Base-by-base conservation (phyloP, 2,329 filamentous ascomycete genomes). In the Apiospora malaysiana region DNA sequence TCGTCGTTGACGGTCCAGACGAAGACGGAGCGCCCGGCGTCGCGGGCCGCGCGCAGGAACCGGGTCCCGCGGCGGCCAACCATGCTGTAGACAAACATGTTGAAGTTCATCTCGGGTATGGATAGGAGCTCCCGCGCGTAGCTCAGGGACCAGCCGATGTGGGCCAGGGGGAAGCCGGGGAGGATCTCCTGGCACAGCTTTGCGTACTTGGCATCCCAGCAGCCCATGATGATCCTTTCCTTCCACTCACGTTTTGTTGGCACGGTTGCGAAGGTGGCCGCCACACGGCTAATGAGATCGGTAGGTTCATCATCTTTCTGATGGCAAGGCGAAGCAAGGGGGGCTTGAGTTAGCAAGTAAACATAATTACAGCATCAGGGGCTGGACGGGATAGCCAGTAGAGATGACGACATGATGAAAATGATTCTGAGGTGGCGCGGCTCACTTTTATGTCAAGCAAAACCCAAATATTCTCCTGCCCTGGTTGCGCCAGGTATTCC, bases 1-100 rank as follows among this genome's bases (percentile, higher is more conserved):
- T 89, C 87, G 18, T 92, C 88, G 79, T 98, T 97, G 68, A 97
- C 93, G 0, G 95, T 98, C 95, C 95, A 98, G 0, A 90, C 88
- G 76, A 92, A 91, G 5, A 98, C 83, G 4, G 88, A 86, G 27
- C 92, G 87, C 21, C 85, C 82, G 1, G 84, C 83, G 66, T 82
- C 79, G 72, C 86, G 86, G 37, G 89, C 88, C 70, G 91, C 87
- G 16, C 85, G 84, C 21, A 94, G 81, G 82, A 98, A 96, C 14
- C 83, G 82, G 12, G 80, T 78, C 9, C 94, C 94, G 46, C 89
- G 83, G 0, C 90, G 90, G 0, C 92, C 90, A 71, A 94, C 87
- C 68, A 97, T 86, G 25, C 89, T 83, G 70, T 87, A 85, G 72
- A 93, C 90, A 66, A 93, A 82, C 80, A 97, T 88, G 84, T 95